A percentile compares a stretch with the other conserved stretches of the same genome.
These are phyloP conservation scores for Calonectria multiphialidica DNA, from an alignment of 2,329 filamentous ascomycete genomes.

Conservation along the genomic window DNA sequence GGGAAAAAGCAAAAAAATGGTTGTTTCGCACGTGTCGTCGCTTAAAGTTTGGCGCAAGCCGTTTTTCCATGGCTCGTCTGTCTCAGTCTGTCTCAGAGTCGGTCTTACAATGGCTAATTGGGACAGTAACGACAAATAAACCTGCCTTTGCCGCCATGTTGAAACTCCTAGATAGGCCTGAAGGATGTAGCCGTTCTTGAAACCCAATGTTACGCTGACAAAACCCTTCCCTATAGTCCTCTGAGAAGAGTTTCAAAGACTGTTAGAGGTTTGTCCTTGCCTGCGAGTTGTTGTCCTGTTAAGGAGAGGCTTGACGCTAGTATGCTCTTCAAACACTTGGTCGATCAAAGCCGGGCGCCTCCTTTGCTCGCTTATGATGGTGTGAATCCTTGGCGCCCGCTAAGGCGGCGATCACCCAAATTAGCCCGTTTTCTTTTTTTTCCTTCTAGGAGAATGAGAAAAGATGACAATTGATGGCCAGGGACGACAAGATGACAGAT, in stretches of 20 bases:
- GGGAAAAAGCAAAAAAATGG: conserved; percentile 35
- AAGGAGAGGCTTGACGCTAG: conserved; percentile 21
- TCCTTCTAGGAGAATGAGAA: conserved; percentile 35
- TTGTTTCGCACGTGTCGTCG: conserved; percentile 43
- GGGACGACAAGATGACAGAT: conserved; percentile 27
- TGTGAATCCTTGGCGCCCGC: conserved; percentile 36
- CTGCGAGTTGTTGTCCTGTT: conserved; percentile 1
- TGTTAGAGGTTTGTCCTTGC: conserved; percentile 17
- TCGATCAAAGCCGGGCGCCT: conserved; percentile 38
- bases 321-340: conserved; percentile 39
- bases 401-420: conserved; percentile 46
- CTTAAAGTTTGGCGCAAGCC: conserved; percentile 42
- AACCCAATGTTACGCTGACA: conserved; percentile 1
- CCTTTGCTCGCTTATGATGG: conserved; percentile 10
- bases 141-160: not conserved
- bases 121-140: not conserved
- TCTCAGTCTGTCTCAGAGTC: conserved; percentile 33
- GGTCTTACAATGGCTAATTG: conserved; percentile 19
- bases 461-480: conserved; percentile 25
- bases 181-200: not conserved
- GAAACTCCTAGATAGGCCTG: not conserved
- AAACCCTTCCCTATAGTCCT: not conserved
- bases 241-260: conserved; percentile 18
- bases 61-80: conserved; percentile 30
- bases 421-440: conserved; percentile 42